These are phyloP conservation scores for Phytophthora podocarpi DNA, from an alignment of 352 stramenopile genomes.

Conservation along the genomic window DNA sequence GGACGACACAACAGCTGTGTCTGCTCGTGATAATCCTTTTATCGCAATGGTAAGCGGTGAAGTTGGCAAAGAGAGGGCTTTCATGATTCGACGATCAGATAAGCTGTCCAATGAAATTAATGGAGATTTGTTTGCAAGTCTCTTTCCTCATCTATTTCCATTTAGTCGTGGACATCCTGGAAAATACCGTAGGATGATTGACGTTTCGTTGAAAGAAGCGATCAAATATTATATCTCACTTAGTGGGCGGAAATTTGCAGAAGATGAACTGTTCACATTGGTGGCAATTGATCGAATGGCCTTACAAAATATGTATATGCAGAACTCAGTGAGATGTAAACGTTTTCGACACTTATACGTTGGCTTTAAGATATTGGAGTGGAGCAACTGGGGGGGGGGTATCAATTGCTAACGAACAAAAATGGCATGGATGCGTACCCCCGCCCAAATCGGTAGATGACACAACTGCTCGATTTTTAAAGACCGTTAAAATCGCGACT, in stretches of 20 bases:
- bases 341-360: neutral
- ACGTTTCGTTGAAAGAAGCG: neutral
- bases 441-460: neutral
- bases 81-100: neutral
- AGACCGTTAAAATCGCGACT: neutral
- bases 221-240: neutral
- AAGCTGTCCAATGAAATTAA: neutral
- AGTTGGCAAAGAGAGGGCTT: neutral
- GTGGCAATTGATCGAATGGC: neutral
- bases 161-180: neutral
- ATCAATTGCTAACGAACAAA: neutral
- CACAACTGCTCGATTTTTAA: neutral
- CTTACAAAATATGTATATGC: conserved; percentile 1
- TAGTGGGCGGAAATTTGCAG: neutral
- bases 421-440: neutral
- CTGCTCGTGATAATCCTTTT: neutral
- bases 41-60: neutral
- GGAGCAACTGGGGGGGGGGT: neutral
- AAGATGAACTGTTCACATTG: neutral
- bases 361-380: neutral
- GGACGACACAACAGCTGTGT: neutral
- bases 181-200: neutral
- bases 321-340: neutral
- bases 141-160: conserved; percentile 6
- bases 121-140: conserved; percentile 1